Conservation (phyloP, 2,329 filamentous ascomycete genomes). For the Xylariaceae sp. region DNA sequence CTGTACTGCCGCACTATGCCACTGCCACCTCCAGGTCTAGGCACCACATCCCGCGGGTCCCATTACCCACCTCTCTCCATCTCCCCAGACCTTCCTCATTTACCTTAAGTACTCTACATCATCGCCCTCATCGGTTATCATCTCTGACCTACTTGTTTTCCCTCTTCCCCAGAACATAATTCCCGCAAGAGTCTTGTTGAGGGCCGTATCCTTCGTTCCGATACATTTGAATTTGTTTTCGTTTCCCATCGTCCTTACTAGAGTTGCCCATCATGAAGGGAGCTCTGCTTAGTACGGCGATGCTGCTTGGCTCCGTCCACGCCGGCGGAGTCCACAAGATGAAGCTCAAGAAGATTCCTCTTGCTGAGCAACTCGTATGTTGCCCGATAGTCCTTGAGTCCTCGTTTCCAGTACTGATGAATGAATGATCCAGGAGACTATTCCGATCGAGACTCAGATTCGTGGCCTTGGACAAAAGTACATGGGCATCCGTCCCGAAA, state of each 20-base stretch:
- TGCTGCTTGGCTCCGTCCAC: conserved; percentile 75
- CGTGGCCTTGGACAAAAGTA: conserved; percentile 91
- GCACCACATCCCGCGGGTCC: neutral
- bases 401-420: conserved; percentile 19
- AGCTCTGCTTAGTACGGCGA: conserved; percentile 68
- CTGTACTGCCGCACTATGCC: neutral
- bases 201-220: neutral
- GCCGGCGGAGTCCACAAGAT: conserved; percentile 82
- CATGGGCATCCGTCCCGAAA: conserved; percentile 71
- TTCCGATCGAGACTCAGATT: conserved; percentile 76
- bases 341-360: conserved; percentile 94
- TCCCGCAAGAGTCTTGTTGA: neutral
- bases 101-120: conserved; percentile 10
- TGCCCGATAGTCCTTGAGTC: neutral
- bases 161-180: neutral
- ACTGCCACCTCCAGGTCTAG: neutral
- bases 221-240: conserved; percentile 2
- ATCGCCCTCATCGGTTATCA: conserved; percentile 4
- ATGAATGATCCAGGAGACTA: conserved; percentile 53
- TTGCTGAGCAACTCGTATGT: conserved; percentile 86
- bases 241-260: conserved; percentile 12
- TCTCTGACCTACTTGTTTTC: neutral
- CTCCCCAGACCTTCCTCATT: conserved; percentile 9
- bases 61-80: conserved; percentile 10
- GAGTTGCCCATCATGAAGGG: conserved; percentile 70